Evolutionary conservation across 1,284 basidiomycete genomes (phyloP).

Genomic region (Apiotrichum sp.): DNA sequence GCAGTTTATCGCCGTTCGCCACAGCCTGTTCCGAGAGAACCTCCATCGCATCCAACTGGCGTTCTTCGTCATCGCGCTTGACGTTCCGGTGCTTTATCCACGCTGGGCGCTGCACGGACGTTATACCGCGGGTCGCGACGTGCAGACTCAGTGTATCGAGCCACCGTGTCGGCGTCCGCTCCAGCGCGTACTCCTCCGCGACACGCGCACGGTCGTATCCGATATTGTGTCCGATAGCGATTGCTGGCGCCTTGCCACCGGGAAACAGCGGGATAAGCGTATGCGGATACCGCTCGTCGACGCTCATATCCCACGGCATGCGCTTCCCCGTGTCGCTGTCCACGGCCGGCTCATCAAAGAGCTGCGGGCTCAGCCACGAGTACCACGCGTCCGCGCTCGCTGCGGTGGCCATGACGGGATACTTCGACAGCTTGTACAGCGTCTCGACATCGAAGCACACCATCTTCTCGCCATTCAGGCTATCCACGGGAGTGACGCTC

Average conservation of each 20-base stretch:
- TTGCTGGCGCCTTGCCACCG: slow-evolving; percentile 48
- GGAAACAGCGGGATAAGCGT: slow-evolving; percentile 40
- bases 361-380: slow-evolving; percentile 90
- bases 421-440: slow-evolving; percentile 72
- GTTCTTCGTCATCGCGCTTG: slow-evolving; percentile 42
- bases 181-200: slow-evolving; percentile 74
- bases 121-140: slow-evolving; percentile 89
- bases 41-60: slow-evolving; percentile 34
- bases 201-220: slow-evolving; percentile 86
- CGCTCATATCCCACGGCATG: slow-evolving; percentile 27
- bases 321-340: slow-evolving; percentile 3
- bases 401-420: slow-evolving; percentile 85
- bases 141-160: slow-evolving; percentile 95
- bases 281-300: slow-evolving; percentile 22
- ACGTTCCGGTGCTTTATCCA: slow-evolving; percentile 72
- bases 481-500: slow-evolving; percentile 26
- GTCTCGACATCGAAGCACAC: slow-evolving; percentile 89
- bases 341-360: slow-evolving; percentile 54
- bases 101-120: slow-evolving; percentile 85
- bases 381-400: slow-evolving; percentile 84
- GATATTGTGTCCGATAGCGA: slow-evolving; percentile 91
- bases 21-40: slow-evolving; percentile 50
- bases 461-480: slow-evolving; percentile 62
- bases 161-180: slow-evolving; percentile 68
- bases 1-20: slow-evolving; percentile 50